phyloP scores from a whole-genome alignment of 2,329 filamentous ascomycete species.

The Nannizzia gypsea region DNA sequence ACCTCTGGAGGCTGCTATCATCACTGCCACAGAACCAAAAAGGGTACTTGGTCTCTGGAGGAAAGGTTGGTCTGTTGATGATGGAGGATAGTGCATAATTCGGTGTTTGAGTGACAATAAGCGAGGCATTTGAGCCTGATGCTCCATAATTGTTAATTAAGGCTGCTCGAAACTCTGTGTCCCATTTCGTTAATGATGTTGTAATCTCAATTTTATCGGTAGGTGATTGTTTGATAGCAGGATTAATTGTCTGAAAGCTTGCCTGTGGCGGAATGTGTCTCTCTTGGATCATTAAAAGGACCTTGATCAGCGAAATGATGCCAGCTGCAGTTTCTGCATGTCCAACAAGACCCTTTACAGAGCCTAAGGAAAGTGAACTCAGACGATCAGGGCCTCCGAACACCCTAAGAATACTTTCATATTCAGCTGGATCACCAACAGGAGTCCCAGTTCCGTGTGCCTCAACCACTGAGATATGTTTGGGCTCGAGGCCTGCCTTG shows the following conservation, averaged over 20 bases:
- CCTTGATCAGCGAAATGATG: constrained; percentile 22
- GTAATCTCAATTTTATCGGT: neutral
- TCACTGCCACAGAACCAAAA: constrained; percentile 5
- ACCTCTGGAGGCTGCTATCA: constrained; percentile 4
- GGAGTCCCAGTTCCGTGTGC: constrained; percentile 26
- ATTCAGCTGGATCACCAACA: constrained; percentile 24
- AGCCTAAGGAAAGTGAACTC: constrained; percentile 17
- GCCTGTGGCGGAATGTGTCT: constrained; percentile 19
- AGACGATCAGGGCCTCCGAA: constrained; percentile 15
- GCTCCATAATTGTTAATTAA: constrained; percentile 21
- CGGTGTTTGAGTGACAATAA: constrained; percentile 16
- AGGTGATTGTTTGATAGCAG: constrained; percentile 5
- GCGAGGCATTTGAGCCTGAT: constrained; percentile 19
- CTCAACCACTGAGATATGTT: constrained; percentile 17
- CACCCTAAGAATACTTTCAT: constrained; percentile 16
- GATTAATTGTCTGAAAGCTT: constrained; percentile 17
- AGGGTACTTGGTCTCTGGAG: neutral
- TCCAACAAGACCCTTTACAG: constrained; percentile 26
- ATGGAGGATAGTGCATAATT: neutral
- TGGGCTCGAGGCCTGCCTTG: constrained; percentile 4
- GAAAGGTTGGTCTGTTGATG: neutral
- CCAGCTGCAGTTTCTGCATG: constrained; percentile 27
- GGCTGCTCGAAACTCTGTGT: neutral
- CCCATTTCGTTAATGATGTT: neutral
- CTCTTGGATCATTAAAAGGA: constrained; percentile 23